Evolutionary conservation across 2,329 filamentous ascomycete species (phyloP), one percentile per base, ranked within the genome.

Genomic region (Albifimbria verrucaria): DNA sequence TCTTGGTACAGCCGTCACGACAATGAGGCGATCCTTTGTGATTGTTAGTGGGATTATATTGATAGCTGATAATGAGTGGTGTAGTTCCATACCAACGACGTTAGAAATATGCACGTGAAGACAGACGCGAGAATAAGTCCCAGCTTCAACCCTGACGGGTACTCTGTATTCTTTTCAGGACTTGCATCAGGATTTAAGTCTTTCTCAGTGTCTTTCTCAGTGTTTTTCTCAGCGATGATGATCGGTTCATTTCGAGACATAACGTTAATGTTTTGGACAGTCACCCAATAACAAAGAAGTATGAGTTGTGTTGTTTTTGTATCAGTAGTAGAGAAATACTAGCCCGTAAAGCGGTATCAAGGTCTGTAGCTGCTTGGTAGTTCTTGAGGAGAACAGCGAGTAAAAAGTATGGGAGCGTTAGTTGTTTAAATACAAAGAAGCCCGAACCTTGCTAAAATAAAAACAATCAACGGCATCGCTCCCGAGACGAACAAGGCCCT

Each of bases 11-110:
- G 65, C 65, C 1, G 69, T 75, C 7, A 71, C 62, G 24, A 74
- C 66, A 50, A 74, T 73, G 10, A 67, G 68, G 55, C 64, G 66
- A 56, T 71, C 70, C 68, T 69, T n/a, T 11, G 5, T 26, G 4
- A 48, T 25, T 22, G n/a, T 18, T 17, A 52, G 10, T 21, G 17
- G 22, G 9, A 17, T 12, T 17, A n/a, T n/a, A n/a, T n/a, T n/a
- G n/a, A n/a, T n/a, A n/a, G n/a, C n/a, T n/a, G 12, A 7, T n/a
- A 7, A 28, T 20, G 5, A 4, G 15, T n/a, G 26, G 32, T 11
- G 21, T 1, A 21, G 15, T 2, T 36, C 10, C 36, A 45, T 1
- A 55, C 55, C 20, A 56, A 42, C 39, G 49, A 54, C 15, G 52
- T 50, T 2, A 56, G 28, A 12, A 56, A 56, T 46, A 56, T 52